phyloP scores from a whole-genome alignment of 495 filamentous ascomycete species.

The Melanomma pulvis-pyrius region DNA sequence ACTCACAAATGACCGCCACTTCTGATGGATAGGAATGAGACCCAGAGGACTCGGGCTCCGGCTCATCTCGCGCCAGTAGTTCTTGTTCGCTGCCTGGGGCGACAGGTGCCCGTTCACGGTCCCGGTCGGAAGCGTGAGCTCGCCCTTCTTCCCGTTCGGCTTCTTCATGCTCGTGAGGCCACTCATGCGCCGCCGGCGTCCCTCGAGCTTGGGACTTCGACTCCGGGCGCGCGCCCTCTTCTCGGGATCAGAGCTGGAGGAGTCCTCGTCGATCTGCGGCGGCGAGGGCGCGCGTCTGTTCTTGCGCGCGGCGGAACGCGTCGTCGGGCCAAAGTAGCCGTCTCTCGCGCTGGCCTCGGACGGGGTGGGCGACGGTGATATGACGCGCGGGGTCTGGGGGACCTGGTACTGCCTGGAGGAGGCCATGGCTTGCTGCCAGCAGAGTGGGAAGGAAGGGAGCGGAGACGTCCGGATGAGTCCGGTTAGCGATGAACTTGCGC shows the following conservation, averaged over 20 bases:
- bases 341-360: constrained; percentile 44
- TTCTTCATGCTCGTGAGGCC: constrained; percentile 32
- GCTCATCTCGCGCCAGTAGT: constrained; percentile 78
- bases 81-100: constrained; percentile 55
- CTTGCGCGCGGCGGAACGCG: constrained; percentile 42
- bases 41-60: constrained; percentile 89
- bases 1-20: constrained; percentile 67
- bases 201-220: constrained; percentile 41
- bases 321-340: constrained; percentile 48
- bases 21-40: constrained; percentile 88
- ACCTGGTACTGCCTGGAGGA: constrained; percentile 44
- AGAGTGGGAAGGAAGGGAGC: constrained; percentile 34
- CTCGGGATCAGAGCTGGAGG: constrained; percentile 41
- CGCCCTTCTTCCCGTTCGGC: constrained; percentile 22
- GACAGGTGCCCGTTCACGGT: constrained; percentile 72
- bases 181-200: constrained; percentile 38
- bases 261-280: constrained; percentile 38
- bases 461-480: constrained; percentile 36
- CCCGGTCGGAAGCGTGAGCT: constrained; percentile 33
- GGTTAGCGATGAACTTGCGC: constrained; percentile 26
- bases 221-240: constrained; percentile 42
- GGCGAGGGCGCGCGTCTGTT: constrained; percentile 31
- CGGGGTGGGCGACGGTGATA: constrained; percentile 51
- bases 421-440: constrained; percentile 41
- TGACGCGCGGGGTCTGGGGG: constrained; percentile 49